Evolutionary conservation across 2,329 filamentous ascomycete species (phyloP).

Genomic region (Phaeoacremonium minimum): DNA sequence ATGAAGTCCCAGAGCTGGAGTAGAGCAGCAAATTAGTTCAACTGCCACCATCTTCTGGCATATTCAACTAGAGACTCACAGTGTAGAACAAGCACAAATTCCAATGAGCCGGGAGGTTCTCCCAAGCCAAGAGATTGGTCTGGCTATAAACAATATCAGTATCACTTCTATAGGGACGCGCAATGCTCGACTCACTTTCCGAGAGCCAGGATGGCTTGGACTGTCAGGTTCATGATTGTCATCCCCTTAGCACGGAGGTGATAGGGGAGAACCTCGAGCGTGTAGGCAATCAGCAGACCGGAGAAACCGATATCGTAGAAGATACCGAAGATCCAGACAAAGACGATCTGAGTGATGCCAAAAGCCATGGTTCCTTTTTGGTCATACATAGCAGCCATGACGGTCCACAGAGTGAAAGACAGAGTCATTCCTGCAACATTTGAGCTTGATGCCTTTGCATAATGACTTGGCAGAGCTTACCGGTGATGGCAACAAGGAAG

Average conservation of each 20-base stretch:
- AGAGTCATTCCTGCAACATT: constrained; percentile 35
- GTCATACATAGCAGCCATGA: constrained; percentile 48
- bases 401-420: constrained; percentile 45
- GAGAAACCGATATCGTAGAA: constrained; percentile 52
- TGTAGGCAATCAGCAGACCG: constrained; percentile 46
- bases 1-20: constrained; percentile 46
- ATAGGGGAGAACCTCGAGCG: constrained; percentile 50
- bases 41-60: neutral
- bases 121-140: constrained; percentile 55
- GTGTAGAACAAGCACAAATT: constrained; percentile 59
- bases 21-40: neutral
- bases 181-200: constrained; percentile 46
- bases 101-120: constrained; percentile 49
- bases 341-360: constrained; percentile 46
- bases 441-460: no score
- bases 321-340: constrained; percentile 51
- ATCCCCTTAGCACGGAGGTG: constrained; percentile 46
- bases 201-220: constrained; percentile 54
- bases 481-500: constrained; percentile 40
- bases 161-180: no score
- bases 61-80: neutral
- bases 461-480: no score
- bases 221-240: constrained; percentile 56
- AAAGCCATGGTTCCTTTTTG: constrained; percentile 32
- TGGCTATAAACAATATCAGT: no score